Base-by-base conservation (phyloP, 768 basidiomycete species). In the Calvatia gigantea region DNA sequence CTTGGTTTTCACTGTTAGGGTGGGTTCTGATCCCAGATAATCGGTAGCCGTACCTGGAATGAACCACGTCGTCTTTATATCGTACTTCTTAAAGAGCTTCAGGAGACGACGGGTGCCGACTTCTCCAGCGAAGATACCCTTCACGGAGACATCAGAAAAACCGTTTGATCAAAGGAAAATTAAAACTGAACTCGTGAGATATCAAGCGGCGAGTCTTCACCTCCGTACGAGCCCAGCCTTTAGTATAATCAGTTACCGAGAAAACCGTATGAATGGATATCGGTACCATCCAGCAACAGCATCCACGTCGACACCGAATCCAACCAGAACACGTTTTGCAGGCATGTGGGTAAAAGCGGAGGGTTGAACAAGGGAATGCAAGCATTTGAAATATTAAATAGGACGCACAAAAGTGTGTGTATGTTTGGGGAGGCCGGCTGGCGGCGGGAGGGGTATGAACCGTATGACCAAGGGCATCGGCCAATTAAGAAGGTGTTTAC, bases 171-270 rank as follows among this genome's bases (percentile, higher is more conserved):
- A 19, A 7, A 37, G n/a, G 28, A 19, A 23, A 42, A 27, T 15
- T 2, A 1, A n/a, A 25, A n/a, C 57, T 59, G 42, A 63, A 82
- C 85, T 62, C 81, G 73, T 11, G 83, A 86, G 54, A 89, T 86
- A 61, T 89, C 88, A 17, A 79, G 69, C 0, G 85, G 83, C 0
- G 82, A 85, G 63, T 89, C 80, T 60, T 88, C 82, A n/a, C 86
- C 87, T 2, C 87, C 87, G 63, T 89, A 88, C 0, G 85, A 85
- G 5, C 87, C 86, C 14, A 86, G 74, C 84, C 84, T 86, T n/a
- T 15, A 42, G 33, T 14, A 35, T 38, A 6, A n/a, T 55, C 45
- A 47, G 23, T 51, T 29, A 28, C 4, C 32, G 1, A n/a, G 29
- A 19, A 49, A 38, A 37, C 42, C 35, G 33, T 23, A 51, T 14